These are phyloP conservation scores for Metschnikowia peoriensis DNA, from an alignment of 805 yeast genomes.

Conservation along the genomic window DNA sequence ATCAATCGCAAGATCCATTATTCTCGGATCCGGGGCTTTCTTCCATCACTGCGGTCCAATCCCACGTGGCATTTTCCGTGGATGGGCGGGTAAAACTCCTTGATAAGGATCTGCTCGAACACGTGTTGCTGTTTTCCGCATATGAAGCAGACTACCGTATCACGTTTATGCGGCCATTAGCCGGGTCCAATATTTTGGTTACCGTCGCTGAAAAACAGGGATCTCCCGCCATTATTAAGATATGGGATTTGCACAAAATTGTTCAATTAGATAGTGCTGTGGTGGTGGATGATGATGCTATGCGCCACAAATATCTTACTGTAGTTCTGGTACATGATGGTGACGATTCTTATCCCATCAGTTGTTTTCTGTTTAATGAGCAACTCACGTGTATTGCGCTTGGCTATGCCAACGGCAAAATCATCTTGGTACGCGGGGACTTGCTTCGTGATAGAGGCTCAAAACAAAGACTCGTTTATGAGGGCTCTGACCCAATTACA, in stretches of 20 bases:
- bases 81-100: slow-evolving; percentile 57
- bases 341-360: slow-evolving; percentile 73
- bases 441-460: slow-evolving; percentile 85
- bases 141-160: slow-evolving; percentile 59
- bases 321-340: slow-evolving; percentile 66
- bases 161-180: slow-evolving; percentile 51
- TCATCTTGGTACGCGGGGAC: slow-evolving; percentile 83
- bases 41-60: slow-evolving; percentile 57
- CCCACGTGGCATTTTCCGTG: slow-evolving; percentile 59
- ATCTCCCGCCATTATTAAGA: slow-evolving; percentile 59
- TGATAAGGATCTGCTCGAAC: slow-evolving; percentile 42
- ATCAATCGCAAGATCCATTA: slow-evolving; percentile 57
- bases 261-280: slow-evolving; percentile 24
- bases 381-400: slow-evolving; percentile 65
- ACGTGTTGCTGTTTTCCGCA: slow-evolving; percentile 54
- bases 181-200: slow-evolving; percentile 52
- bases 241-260: slow-evolving; percentile 69
- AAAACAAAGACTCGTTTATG: slow-evolving; percentile 76
- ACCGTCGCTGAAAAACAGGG: slow-evolving; percentile 78
- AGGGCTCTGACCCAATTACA: slow-evolving; percentile 77
- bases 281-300: slow-evolving; percentile 11
- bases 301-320: slow-evolving; percentile 51
- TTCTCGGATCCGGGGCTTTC: slow-evolving; percentile 78
- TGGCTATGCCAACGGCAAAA: slow-evolving; percentile 84
- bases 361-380: slow-evolving; percentile 54